Evolutionary conservation across 139 green algal genomes (phyloP).

Genomic region (Tetradesmus obliquus): DNA sequence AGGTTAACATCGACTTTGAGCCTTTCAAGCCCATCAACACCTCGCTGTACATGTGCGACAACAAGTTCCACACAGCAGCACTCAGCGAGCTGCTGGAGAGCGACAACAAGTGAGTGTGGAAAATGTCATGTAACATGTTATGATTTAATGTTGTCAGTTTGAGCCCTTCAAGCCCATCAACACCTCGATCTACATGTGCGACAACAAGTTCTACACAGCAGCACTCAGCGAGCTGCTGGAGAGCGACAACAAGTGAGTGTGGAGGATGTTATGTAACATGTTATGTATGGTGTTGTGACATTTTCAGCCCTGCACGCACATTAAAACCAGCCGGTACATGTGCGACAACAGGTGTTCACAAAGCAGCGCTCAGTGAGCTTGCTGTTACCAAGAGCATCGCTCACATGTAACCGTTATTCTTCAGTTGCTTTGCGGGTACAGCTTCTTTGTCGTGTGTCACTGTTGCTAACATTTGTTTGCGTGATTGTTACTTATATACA

Average conservation of each 20-base stretch:
- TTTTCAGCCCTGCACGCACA: not conserved
- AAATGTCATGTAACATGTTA: too few relatives aligned
- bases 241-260: slow-evolving; percentile 84
- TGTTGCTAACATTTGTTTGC: not conserved
- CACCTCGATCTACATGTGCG: slow-evolving; percentile 99
- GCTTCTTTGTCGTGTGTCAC: too few relatives aligned
- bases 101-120: slow-evolving; percentile 78
- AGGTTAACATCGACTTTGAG: slow-evolving; percentile 99
- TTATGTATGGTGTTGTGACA: not conserved
- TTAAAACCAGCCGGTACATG: too few relatives aligned
- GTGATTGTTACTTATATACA: slow-evolving; percentile 43
- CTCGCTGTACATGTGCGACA: slow-evolving; percentile 99
- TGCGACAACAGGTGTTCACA: too few relatives aligned
- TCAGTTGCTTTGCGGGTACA: too few relatives aligned
- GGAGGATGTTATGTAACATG: not conserved
- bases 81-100: slow-evolving; percentile 95
- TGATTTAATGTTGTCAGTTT: slow-evolving; percentile 64
- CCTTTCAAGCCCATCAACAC: slow-evolving; percentile 99
- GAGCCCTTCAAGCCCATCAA: slow-evolving; percentile 99
- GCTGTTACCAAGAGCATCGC: too few relatives aligned
- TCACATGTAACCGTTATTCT: too few relatives aligned
- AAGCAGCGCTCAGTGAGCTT: too few relatives aligned
- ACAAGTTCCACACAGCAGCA: slow-evolving; percentile 99
- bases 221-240: slow-evolving; percentile 97
- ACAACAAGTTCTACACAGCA: slow-evolving; percentile 99